phyloP scores from a whole-genome alignment of 495 filamentous ascomycete genomes.

The Penicillium ucsense region DNA sequence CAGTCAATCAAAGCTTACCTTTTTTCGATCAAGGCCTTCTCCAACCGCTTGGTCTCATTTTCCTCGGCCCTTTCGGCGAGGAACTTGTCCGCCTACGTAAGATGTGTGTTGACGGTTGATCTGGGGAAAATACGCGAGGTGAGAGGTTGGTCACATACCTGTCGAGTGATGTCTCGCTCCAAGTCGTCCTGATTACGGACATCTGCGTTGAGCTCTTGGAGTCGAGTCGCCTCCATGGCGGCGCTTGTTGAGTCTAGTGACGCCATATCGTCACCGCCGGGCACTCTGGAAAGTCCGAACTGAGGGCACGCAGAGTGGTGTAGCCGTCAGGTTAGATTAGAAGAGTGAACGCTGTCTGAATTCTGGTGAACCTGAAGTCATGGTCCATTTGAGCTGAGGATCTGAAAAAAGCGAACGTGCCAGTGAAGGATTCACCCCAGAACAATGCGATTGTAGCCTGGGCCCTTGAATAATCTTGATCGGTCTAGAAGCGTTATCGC shows the following conservation, averaged over 20 bases:
- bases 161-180: conserved; percentile 58
- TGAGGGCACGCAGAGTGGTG: too few relatives aligned
- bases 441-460: neutral
- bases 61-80: conserved; percentile 79
- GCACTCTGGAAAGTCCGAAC: conserved; percentile 1
- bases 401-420: too few relatives aligned
- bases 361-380: too few relatives aligned
- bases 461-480: neutral
- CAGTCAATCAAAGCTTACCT: conserved; percentile 24
- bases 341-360: too few relatives aligned
- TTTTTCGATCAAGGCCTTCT: conserved; percentile 58
- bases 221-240: conserved; percentile 47
- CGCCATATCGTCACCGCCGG: conserved; percentile 2
- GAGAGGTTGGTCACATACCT: conserved; percentile 19
- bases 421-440: neutral
- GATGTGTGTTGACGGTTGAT: conserved; percentile 1
- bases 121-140: neutral
- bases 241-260: conserved; percentile 1
- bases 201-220: conserved; percentile 58
- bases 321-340: too few relatives aligned
- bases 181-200: conserved; percentile 80
- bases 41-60: conserved; percentile 74
- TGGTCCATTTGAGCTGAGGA: too few relatives aligned
- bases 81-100: conserved; percentile 58
- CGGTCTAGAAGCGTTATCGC: neutral